Conservation (phyloP, 108 stramenopile species). For the Skeletonema grethae region DNA sequence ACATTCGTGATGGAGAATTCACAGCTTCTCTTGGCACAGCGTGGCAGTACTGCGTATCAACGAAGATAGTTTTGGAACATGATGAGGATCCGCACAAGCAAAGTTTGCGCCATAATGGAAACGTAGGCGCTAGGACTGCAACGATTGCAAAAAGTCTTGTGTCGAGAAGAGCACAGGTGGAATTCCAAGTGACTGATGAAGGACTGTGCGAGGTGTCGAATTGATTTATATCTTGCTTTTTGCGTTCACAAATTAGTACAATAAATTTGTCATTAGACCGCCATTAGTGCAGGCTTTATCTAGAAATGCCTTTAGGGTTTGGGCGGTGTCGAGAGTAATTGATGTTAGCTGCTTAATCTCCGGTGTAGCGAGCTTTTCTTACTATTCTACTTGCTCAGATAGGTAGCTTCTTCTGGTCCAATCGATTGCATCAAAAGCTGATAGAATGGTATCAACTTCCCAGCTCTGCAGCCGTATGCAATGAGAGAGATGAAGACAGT, state of each 20-base stretch:
- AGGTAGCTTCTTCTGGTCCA: no score
- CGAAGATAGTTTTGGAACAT: constrained; percentile 62
- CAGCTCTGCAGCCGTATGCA: no score
- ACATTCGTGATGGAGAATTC: constrained; percentile 46
- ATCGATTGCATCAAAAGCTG: no score
- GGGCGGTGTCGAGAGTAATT: no score
- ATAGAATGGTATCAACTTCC: no score
- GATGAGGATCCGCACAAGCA: constrained; percentile 45
- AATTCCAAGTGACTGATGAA: constrained; percentile 26
- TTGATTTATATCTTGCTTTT: not conserved
- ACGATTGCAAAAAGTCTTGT: constrained; percentile 45
- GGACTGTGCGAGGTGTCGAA: constrained; percentile 34
- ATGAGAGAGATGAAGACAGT: no score
- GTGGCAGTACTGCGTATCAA: constrained; percentile 89
- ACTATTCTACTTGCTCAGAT: no score
- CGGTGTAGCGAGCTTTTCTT: no score
- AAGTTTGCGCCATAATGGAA: not conserved
- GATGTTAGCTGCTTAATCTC: no score
- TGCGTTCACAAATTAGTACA: not conserved
- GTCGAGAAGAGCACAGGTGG: constrained; percentile 21
- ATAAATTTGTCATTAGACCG: not conserved
- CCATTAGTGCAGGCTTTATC: not conserved
- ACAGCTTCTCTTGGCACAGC: constrained; percentile 78
- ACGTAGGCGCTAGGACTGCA: constrained; percentile 26
- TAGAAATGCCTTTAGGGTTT: no score